phyloP scores from a whole-genome alignment of 2,329 filamentous ascomycete genomes.

The Didymella keratinophila region DNA sequence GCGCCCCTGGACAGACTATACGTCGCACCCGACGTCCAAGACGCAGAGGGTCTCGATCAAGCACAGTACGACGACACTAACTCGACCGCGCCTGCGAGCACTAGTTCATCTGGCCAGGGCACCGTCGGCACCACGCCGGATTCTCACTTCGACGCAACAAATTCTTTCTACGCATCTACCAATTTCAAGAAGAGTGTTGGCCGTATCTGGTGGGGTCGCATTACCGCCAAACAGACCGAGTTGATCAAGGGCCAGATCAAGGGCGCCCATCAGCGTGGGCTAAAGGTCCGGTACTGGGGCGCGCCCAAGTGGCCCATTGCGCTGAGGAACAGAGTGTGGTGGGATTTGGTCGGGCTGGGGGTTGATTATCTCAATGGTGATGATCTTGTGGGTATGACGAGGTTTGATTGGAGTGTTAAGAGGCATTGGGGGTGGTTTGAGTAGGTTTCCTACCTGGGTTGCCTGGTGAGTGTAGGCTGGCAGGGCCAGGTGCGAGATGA shows the following conservation, averaged over 20 bases:
- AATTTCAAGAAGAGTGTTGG: constrained; percentile 65
- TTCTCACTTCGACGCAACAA: constrained; percentile 55
- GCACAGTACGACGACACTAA: constrained; percentile 12
- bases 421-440: constrained; percentile 37
- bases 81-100: neutral
- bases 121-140: constrained; percentile 50
- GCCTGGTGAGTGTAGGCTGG: too few relatives aligned
- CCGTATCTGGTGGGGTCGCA: constrained; percentile 55
- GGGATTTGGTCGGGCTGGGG: constrained; percentile 61
- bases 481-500: neutral
- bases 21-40: constrained; percentile 29
- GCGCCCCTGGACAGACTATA: constrained; percentile 56
- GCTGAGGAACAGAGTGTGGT: constrained; percentile 64
- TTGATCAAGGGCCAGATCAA: constrained; percentile 61
- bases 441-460: constrained; percentile 1
- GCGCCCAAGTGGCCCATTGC: constrained; percentile 64
- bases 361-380: constrained; percentile 67
- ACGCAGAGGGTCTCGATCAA: constrained; percentile 2
- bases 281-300: constrained; percentile 66
- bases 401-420: constrained; percentile 56
- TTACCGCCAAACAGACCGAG: constrained; percentile 57
- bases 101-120: constrained; percentile 53
- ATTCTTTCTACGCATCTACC: constrained; percentile 72
- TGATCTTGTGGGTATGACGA: constrained; percentile 60
- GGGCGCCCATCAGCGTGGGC: constrained; percentile 59